Evolutionary conservation across 2,329 filamentous ascomycete species (phyloP).

Genomic region (Tolypocladium tundrense): DNA sequence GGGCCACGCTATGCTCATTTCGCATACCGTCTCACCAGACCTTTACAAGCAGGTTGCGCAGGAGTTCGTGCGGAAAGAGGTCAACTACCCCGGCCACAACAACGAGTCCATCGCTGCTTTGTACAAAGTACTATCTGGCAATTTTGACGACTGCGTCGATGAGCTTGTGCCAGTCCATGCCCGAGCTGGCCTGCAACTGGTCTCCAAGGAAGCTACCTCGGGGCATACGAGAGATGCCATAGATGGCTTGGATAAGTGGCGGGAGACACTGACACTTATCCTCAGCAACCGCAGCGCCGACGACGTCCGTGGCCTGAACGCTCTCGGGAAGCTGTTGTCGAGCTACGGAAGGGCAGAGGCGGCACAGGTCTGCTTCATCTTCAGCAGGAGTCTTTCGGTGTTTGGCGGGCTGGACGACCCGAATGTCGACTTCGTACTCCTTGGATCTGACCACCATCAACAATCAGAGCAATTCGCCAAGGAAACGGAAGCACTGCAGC

Average conservation of each 20-base stretch:
- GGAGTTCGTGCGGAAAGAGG: conserved; percentile 91
- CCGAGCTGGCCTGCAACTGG: conserved; percentile 80
- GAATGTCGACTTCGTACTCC: conserved; percentile 65
- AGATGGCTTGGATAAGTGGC: conserved; percentile 86
- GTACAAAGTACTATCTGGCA: conserved; percentile 90
- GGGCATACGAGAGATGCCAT: conserved; percentile 60
- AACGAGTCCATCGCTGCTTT: conserved; percentile 83
- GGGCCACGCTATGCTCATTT: conserved; percentile 91
- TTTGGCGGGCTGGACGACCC: conserved; percentile 80
- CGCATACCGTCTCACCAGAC: conserved; percentile 65
- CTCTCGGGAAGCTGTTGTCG: conserved; percentile 71
- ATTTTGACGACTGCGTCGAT: conserved; percentile 88
- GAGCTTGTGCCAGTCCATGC: conserved; percentile 91
- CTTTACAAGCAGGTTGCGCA: conserved; percentile 89
- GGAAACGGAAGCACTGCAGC: conserved; percentile 75
- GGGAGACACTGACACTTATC: conserved; percentile 76
- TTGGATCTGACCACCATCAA: conserved; percentile 73
- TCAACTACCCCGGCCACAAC: conserved; percentile 69
- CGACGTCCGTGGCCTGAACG: conserved; percentile 66
- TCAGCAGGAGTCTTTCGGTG: conserved; percentile 59
- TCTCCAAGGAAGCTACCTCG: conserved; percentile 59
- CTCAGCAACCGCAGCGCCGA: conserved; percentile 78
- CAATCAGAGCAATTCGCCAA: conserved; percentile 62
- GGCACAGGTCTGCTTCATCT: conserved; percentile 87
- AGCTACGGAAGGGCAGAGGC: conserved; percentile 85